A percentile compares a stretch with the other conserved stretches of the same genome.
Conservation (phyloP, 805 yeast species). For the Lachancea meyersii region DNA sequence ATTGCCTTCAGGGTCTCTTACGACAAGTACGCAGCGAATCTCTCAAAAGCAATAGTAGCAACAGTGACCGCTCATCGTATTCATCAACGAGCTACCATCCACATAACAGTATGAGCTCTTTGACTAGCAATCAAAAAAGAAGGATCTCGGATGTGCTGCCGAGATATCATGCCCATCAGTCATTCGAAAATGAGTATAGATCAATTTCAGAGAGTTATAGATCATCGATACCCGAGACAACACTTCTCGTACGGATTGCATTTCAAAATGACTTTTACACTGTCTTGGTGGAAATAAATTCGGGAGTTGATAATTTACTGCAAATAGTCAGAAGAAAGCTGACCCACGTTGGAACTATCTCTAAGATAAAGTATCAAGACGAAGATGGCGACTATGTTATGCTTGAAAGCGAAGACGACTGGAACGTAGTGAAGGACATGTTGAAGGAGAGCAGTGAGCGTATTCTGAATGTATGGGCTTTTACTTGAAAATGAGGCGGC, state of each 20-base stretch:
- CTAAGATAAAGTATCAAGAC: slow-evolving; percentile 72
- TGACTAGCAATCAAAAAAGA: slow-evolving; percentile 21
- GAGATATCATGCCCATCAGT: slow-evolving; percentile 17
- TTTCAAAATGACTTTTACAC: slow-evolving; percentile 52
- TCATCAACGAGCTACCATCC: slow-evolving; percentile 20
- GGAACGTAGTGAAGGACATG: slow-evolving; percentile 78
- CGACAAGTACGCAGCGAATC: slow-evolving; percentile 32
- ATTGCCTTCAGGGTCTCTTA: slow-evolving; percentile 43
- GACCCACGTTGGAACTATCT: slow-evolving; percentile 44
- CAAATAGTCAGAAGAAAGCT: slow-evolving; percentile 54
- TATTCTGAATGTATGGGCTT: slow-evolving; percentile 40
- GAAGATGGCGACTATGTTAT: slow-evolving; percentile 94
- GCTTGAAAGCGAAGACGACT: slow-evolving; percentile 80
- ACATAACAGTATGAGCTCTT: slow-evolving; percentile 28
- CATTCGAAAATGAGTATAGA: slow-evolving; percentile 33
- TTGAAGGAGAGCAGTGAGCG: slow-evolving; percentile 45
- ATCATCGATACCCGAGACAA: slow-evolving; percentile 34
- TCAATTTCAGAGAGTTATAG: slow-evolving; percentile 38
- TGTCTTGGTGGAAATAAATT: slow-evolving; percentile 51
- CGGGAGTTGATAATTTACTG: slow-evolving; percentile 46
- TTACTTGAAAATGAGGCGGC: slow-evolving; percentile 17
- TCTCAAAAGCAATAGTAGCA: slow-evolving; percentile 25
- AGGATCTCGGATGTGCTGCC: slow-evolving; percentile 29
- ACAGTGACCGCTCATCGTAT: slow-evolving; percentile 23
- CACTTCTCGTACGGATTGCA: slow-evolving; percentile 36